A percentile compares a stretch with the other conserved stretches of the same genome.
Conservation (phyloP, 805 yeast species). For the Metschnikowia aberdeeniae region DNA sequence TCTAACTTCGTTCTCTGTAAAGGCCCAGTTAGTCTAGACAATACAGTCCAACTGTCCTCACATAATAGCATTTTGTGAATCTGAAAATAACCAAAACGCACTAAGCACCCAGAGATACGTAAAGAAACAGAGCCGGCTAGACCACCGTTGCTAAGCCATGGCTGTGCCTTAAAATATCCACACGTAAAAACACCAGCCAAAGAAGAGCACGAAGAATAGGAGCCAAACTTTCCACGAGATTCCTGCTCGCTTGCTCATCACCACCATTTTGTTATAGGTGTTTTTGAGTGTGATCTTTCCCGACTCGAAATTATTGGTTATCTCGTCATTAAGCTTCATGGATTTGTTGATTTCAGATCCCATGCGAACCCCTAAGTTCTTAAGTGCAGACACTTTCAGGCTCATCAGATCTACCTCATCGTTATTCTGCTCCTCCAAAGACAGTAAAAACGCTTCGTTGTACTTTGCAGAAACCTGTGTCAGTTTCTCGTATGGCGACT, state of each 20-base stretch:
- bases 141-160: too few relatives aligned
- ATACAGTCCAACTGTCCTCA: too few relatives aligned
- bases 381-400: slow-evolving; percentile 38
- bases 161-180: slow-evolving; percentile 25
- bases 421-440: slow-evolving; percentile 41
- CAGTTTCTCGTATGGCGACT: slow-evolving; percentile 37
- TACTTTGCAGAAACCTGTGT: slow-evolving; percentile 32
- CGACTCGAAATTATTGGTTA: slow-evolving; percentile 36
- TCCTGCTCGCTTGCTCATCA: slow-evolving; percentile 45
- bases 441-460: slow-evolving; percentile 40
- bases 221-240: slow-evolving; percentile 45
- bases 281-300: slow-evolving; percentile 39
- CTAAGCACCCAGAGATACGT: not conserved
- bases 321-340: slow-evolving; percentile 37
- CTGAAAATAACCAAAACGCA: not conserved
- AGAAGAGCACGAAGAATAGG: slow-evolving; percentile 32
- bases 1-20: too few relatives aligned
- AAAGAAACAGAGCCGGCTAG: too few relatives aligned
- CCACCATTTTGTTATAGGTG: slow-evolving; percentile 41
- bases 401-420: slow-evolving; percentile 41
- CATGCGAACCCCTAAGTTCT: slow-evolving; percentile 39
- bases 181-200: slow-evolving; percentile 39
- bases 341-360: slow-evolving; percentile 43
- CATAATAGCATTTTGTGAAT: not conserved
- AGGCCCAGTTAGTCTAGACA: too few relatives aligned